These are phyloP conservation scores for Kwoniella botswanensis DNA, from an alignment of 768 basidiomycete species.

Conservation along the genomic window DNA sequence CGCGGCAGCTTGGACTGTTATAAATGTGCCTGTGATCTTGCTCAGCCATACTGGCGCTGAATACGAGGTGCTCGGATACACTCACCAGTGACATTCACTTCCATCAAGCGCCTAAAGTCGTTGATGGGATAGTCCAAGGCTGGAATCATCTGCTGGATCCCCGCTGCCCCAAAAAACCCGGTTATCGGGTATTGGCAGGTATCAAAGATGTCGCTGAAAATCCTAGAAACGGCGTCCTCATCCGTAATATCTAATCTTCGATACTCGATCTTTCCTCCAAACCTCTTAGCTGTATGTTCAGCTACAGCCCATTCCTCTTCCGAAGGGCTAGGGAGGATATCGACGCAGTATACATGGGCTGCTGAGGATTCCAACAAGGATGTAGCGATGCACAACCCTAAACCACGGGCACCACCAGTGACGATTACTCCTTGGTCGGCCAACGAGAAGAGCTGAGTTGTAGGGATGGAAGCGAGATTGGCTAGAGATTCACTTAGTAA, in stretches of 20 bases:
- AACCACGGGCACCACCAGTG: constrained; percentile 50
- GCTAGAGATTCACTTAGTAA: background rate
- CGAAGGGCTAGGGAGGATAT: constrained; percentile 39
- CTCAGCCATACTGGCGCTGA: no score
- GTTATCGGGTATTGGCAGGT: constrained; percentile 16
- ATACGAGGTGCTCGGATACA: no score
- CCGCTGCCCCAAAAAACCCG: constrained; percentile 37
- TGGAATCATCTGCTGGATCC: constrained; percentile 41
- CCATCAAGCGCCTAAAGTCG: constrained; percentile 49
- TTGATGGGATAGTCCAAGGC: constrained; percentile 38
- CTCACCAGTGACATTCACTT: constrained; percentile 43
- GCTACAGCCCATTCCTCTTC: constrained; percentile 38
- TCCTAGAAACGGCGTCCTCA: constrained; percentile 13
- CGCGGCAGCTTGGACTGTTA: constrained; percentile 35
- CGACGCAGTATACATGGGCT: constrained; percentile 35
- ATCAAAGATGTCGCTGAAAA: constrained; percentile 22
- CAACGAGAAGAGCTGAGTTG: constrained; percentile 42
- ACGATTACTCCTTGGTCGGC: constrained; percentile 38
- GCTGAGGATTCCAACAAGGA: constrained; percentile 43
- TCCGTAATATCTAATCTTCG: constrained; percentile 38
- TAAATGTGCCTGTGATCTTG: constrained; percentile 28
- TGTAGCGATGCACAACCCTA: constrained; percentile 45
- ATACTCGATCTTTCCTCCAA: constrained; percentile 16
- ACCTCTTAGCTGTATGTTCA: constrained; percentile 13
- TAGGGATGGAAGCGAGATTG: constrained; percentile 20